A percentile compares a stretch with the other conserved stretches of the same genome.
These are phyloP conservation scores for Cunninghamia lanceolata DNA, from an alignment of 75 land plant genomes.

Conservation along the genomic window DNA sequence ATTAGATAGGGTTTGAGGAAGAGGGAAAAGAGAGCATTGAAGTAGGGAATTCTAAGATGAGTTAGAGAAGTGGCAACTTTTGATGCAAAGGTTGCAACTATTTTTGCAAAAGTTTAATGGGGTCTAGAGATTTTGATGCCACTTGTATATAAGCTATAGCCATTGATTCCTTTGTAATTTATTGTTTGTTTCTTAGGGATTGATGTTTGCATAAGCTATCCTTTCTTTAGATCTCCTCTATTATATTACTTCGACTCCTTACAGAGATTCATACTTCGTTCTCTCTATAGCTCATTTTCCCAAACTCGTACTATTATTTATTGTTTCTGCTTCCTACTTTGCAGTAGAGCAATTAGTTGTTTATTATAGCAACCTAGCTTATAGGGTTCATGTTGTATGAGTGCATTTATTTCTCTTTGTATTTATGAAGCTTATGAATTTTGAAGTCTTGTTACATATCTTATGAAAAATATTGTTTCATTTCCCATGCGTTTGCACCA, in stretches of 20 bases:
- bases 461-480: neutral
- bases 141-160: neutral
- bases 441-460: neutral
- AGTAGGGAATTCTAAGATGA: conserved; percentile 45
- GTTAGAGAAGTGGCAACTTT: conserved; percentile 36
- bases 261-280: neutral
- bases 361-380: neutral
- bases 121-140: conserved; percentile 18
- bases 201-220: neutral
- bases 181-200: neutral
- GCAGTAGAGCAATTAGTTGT: neutral
- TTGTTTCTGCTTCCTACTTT: neutral
- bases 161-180: neutral
- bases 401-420: neutral
- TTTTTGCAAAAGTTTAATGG: conserved; percentile 66
- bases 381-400: neutral
- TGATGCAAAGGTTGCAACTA: conserved; percentile 55
- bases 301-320: neutral
- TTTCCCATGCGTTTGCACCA: neutral
- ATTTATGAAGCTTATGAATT: neutral
- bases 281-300: neutral
- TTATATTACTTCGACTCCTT: neutral
- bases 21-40: conserved; percentile 56
- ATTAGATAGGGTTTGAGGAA: conserved; percentile 66
- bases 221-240: neutral